phyloP scores from a whole-genome alignment of 345 rosid genomes.

The Populus ilicifolia region DNA sequence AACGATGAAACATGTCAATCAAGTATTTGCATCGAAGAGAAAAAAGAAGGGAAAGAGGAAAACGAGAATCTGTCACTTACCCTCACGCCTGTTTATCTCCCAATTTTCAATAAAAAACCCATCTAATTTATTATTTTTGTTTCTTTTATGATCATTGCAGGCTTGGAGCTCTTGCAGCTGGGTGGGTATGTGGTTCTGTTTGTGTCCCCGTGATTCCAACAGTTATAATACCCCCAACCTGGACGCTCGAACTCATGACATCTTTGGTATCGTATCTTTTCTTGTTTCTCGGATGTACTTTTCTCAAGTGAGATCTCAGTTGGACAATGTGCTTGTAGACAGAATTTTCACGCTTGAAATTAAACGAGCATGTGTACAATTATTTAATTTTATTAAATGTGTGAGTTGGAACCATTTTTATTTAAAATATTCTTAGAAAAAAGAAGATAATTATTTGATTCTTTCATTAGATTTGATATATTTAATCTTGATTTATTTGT shows the following conservation, averaged over 20 bases:
- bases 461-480: no score
- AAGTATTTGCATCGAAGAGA: no score
- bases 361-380: no score
- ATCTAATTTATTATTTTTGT: neutral
- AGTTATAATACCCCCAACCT: slow-evolving; percentile 60
- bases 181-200: slow-evolving; percentile 83
- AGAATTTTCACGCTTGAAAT: no score
- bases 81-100: no score
- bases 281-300: slow-evolving; percentile 85
- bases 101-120: no score
- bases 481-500: no score
- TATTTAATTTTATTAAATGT: no score
- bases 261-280: slow-evolving; percentile 70
- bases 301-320: slow-evolving; percentile 56
- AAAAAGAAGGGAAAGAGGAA: neutral
- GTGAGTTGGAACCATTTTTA: no score
- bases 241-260: slow-evolving; percentile 94
- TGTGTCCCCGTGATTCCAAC: slow-evolving; percentile 82
- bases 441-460: no score
- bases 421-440: no score
- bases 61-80: neutral
- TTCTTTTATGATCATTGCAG: slow-evolving; percentile 34
- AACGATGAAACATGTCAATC: no score
- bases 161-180: slow-evolving; percentile 68
- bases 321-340: neutral